Base-by-base conservation (phyloP, 2,329 filamentous ascomycete species). In the Aspergillus pseudonomiae region DNA sequence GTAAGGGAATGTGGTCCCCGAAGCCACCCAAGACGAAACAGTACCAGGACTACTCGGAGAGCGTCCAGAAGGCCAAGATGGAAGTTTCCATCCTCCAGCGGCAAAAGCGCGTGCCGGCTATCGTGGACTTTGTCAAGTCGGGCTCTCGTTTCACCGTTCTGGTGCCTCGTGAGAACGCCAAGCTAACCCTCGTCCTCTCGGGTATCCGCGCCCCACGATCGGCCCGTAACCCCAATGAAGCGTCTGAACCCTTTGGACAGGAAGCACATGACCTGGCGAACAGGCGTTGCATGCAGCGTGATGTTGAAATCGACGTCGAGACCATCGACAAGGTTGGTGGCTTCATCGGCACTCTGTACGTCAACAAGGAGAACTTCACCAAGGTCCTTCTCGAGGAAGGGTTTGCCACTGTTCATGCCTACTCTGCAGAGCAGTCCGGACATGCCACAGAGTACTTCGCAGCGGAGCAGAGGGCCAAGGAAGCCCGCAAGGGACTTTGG, bases 41-140 rank as follows among this genome's bases (percentile, higher is more conserved):
- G 75, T 95, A 92, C 75, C 86, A 91, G 52, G 95, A 99, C 77
- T 93, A 94, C 74, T 97, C 94, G 6, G 95, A 98, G 78, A 94
- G 86, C 65, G 81, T 94, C 7, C 94, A 98, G 77, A 97, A 97
- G 81, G 95, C 95, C 67, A 98, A 97, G 85, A 90, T 97, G 60
- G 93, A 97, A 78, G 86, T 96, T 43, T 91, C 92, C 12, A 89
- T 93, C 26, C 85, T 99, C 36, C 92, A 95, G 65, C 88, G 94
- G 60, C 94, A 97, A 78, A 94, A 93, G 84, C 94, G 92, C 79
- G 90, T 98, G 4, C 93, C 95, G 9, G 95, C 91, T 12, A 85
- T 99, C 70, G 93, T 99, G 48, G 95, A 99, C 78, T 99, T 96
- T 78, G 95, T 96, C 83, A 97, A 98, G 81, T 92, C 93, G n/a